These are phyloP conservation scores for Apodospora peruviana DNA, from an alignment of 495 filamentous ascomycete genomes.

Conservation along the genomic window DNA sequence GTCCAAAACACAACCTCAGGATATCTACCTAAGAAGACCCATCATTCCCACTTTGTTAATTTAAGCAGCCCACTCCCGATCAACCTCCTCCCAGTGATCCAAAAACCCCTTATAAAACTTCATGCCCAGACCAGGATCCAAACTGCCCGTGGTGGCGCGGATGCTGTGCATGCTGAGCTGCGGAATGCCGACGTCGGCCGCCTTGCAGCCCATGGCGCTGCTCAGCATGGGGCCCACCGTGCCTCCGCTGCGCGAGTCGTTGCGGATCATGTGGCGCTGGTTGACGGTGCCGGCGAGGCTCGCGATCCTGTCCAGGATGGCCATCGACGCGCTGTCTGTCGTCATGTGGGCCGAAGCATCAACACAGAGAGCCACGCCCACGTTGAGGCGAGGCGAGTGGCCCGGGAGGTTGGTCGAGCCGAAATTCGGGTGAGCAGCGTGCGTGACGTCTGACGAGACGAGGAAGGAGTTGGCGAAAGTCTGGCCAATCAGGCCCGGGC, in stretches of 20 bases:
- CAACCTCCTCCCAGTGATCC: constrained; percentile 81
- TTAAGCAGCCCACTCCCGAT: constrained; percentile 61
- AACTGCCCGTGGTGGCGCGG: constrained; percentile 77
- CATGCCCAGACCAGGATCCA: constrained; percentile 86
- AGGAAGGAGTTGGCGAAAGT: constrained; percentile 93
- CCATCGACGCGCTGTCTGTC: constrained; percentile 74
- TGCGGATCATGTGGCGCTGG: constrained; percentile 93
- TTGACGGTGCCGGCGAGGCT: constrained; percentile 61
- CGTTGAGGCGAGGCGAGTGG: constrained; percentile 84
- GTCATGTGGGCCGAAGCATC: constrained; percentile 93
- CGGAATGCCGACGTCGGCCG: constrained; percentile 85
- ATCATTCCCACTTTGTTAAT: too few species aligned
- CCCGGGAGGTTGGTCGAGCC: constrained; percentile 70
- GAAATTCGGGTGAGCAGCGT: constrained; percentile 95
- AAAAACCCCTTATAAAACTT: constrained; percentile 87
- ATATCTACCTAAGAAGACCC: too few species aligned
- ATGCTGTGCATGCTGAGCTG: constrained; percentile 96
- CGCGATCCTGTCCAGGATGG: constrained; percentile 69
- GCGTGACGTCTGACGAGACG: constrained; percentile 86
- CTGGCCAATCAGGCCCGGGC: constrained; percentile 66
- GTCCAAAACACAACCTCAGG: too few species aligned
- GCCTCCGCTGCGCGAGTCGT: constrained; percentile 80
- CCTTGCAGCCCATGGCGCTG: constrained; percentile 71
- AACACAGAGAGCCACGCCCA: constrained; percentile 76
- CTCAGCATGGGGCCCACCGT: constrained; percentile 95